Evolutionary conservation across 768 basidiomycete genomes (phyloP), one percentile per base, ranked within the genome.

Genomic region (Mycena kentingensis): DNA sequence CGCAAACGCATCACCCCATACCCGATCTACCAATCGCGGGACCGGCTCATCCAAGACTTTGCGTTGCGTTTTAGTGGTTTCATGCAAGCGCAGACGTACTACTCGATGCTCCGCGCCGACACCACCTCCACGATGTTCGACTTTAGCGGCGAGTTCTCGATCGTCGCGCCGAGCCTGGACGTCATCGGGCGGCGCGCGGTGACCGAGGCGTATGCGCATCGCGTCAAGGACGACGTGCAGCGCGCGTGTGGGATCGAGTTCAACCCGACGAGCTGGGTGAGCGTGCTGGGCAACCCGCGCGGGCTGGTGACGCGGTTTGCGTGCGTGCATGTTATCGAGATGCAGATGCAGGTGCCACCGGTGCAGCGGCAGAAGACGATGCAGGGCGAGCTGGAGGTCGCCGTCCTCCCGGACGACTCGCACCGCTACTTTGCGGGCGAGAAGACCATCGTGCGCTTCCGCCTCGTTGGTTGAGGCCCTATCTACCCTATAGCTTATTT

Each of bases 341-440:
- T 55, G 32, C 57, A 49, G 19, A 44, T 49, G 3, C 44, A 59
- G 47, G 47, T 56, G 15, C 55, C 46, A 11, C 58, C 59, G 38
- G 51, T 51, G n/a, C 54, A 53, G 29, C 55, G 25, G n/a, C 50
- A 55, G 21, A 76, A 77, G 61, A 60, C 57, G 27, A 76, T 84
- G 71, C 67, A 71, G 21, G 83, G 81, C n/a, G 81, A 85, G 63
- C 63, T 85, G 31, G 80, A 84, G 59, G 68, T 83, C 21, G 72
- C 73, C 11, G 67, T 81, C 25, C 62, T 83, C 13, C 75, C 78
- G 7, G 83, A 86, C 56, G 70, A 73, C 18, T 76, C 82, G 5
- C 84, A 86, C 62, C 60, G 34, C 6, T 69, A 76, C 54, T 73
- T 84, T 57, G 70, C 76, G n/a, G 84, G 84, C 34, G 75, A 79